Conservation (phyloP, 164 flowering plant genomes). For the Echeveria elegans region DNA sequence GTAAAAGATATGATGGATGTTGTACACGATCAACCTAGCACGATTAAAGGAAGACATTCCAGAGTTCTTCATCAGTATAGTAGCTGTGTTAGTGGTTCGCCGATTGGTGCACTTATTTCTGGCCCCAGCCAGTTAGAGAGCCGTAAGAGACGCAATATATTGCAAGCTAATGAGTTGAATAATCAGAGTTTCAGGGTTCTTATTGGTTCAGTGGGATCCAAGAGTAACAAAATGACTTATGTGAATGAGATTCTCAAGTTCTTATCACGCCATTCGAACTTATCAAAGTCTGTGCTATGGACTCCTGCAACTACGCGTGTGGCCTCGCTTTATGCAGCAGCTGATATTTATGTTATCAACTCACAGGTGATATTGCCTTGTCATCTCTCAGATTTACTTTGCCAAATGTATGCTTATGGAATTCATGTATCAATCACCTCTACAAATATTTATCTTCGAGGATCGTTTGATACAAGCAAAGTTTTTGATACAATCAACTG, state of each 20-base stretch:
- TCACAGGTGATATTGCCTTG: slow-evolving; percentile 48
- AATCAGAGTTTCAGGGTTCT: slow-evolving; percentile 53
- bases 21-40: slow-evolving; percentile 19
- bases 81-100: slow-evolving; percentile 15
- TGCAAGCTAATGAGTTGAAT: slow-evolving; percentile 20
- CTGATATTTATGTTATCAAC: slow-evolving; percentile 83
- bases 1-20: slow-evolving; percentile 13
- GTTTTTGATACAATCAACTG: neutral
- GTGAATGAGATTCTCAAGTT: slow-evolving; percentile 60
- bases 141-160: slow-evolving; percentile 19
- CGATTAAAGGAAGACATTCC: slow-evolving; percentile 24
- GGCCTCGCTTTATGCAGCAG: slow-evolving; percentile 93
- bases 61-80: slow-evolving; percentile 38
- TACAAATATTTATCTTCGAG: neutral
- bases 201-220: slow-evolving; percentile 94
- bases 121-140: neutral
- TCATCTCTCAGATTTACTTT: neutral
- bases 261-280: slow-evolving; percentile 48
- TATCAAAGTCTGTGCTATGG: slow-evolving; percentile 79
- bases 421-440: neutral
- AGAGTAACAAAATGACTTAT: slow-evolving; percentile 79
- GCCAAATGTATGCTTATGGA: neutral
- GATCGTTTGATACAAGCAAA: slow-evolving; percentile 29
- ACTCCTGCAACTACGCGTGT: slow-evolving; percentile 90
- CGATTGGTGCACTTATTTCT: neutral